A percentile compares a stretch with the other conserved stretches of the same genome.
Evolutionary conservation across 441 rosid genomes (phyloP).

Genomic region (Hura crepitans): DNA sequence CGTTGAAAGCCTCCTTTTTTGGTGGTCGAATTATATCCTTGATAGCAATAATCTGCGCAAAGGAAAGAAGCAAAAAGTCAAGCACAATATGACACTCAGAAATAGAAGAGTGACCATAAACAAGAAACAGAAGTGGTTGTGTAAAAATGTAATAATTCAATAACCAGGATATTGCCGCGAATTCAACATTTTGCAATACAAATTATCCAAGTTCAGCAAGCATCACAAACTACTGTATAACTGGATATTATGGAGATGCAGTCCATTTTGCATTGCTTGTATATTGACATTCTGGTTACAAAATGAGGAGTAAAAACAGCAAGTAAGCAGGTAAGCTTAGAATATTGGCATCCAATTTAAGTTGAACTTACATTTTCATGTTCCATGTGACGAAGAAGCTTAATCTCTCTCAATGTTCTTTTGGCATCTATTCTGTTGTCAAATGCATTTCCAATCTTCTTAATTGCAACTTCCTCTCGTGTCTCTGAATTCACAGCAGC

Average conservation of each 20-base stretch:
- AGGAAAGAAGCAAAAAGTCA: slow-evolving; percentile 8
- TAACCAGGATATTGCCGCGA: not conserved
- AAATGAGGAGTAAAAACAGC: slow-evolving; percentile 11
- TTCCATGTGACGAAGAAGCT: slow-evolving; percentile 90
- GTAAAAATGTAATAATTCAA: not conserved
- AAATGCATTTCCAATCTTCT: slow-evolving; percentile 96
- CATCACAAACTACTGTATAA: not conserved
- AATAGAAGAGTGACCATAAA: slow-evolving; percentile 1
- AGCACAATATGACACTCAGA: not conserved
- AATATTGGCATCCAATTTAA: not conserved
- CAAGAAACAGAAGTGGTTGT: not conserved
- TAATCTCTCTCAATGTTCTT: slow-evolving; percentile 85
- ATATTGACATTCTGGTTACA: not conserved
- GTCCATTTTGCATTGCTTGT: not conserved
- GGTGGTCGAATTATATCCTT: slow-evolving; percentile 84
- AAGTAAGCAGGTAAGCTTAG: not conserved
- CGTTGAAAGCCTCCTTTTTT: slow-evolving; percentile 69
- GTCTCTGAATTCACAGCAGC: slow-evolving; percentile 92
- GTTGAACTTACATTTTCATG: slow-evolving; percentile 70
- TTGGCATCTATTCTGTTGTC: slow-evolving; percentile 91
- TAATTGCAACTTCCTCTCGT: slow-evolving; percentile 87
- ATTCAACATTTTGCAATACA: not conserved
- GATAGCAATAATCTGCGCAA: slow-evolving; percentile 64
- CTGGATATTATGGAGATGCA: too few relatives aligned
- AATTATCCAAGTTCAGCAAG: not conserved